These are phyloP conservation scores for Mycena albidolilacea DNA, from an alignment of 768 basidiomycete genomes.

Conservation along the genomic window DNA sequence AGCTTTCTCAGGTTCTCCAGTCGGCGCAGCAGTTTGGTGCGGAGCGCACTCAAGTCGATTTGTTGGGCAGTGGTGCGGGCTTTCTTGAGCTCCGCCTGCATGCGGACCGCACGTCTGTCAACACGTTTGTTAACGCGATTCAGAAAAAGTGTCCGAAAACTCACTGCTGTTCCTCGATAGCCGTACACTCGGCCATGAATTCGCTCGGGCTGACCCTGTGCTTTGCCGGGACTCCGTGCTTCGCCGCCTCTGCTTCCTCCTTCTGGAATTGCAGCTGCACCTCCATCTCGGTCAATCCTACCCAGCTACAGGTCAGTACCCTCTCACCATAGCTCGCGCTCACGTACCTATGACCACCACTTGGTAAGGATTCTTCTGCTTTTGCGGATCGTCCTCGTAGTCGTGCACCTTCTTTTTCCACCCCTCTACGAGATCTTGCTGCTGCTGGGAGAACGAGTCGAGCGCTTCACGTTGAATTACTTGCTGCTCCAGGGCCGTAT, in stretches of 20 bases:
- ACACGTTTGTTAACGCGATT: too few relatives aligned
- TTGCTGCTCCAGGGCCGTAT: background rate
- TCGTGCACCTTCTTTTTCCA: conserved; percentile 18
- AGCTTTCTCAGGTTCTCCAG: background rate
- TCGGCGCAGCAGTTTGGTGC: background rate
- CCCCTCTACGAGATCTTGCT: background rate
- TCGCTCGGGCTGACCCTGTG: too few relatives aligned
- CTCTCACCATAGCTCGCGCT: background rate
- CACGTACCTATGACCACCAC: background rate
- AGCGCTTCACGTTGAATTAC: background rate
- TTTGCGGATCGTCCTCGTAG: background rate
- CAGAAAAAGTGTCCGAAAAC: background rate
- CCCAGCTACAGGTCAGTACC: too few relatives aligned
- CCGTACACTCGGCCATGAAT: too few relatives aligned
- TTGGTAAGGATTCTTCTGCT: too few relatives aligned
- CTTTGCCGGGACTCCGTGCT: too few relatives aligned
- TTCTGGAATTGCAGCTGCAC: too few relatives aligned
- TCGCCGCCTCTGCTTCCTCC: too few relatives aligned
- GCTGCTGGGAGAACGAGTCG: conserved; percentile 2
- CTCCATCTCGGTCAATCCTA: background rate
- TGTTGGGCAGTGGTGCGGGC: background rate
- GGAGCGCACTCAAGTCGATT: background rate
- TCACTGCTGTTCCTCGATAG: conserved; percentile 14
- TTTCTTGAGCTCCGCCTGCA: conserved; percentile 37
- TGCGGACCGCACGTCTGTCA: conserved; percentile 21